These are phyloP conservation scores for Populus nigra DNA, from an alignment of 345 rosid species.

Conservation along the genomic window DNA sequence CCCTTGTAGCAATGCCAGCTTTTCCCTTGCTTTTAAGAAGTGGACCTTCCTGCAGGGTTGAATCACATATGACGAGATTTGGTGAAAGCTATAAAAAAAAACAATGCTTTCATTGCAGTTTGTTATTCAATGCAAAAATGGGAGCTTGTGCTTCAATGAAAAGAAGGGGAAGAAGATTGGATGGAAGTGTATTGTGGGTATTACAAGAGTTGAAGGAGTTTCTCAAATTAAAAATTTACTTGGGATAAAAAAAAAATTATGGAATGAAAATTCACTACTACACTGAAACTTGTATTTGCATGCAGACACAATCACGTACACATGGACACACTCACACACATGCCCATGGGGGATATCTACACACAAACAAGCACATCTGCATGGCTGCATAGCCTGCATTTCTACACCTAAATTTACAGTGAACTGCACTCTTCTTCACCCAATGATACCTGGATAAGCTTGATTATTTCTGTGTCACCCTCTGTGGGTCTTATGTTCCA, in stretches of 20 bases:
- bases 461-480: neutral
- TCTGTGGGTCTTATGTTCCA: neutral
- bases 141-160: neutral
- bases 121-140: neutral
- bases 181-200: neutral
- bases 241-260: neutral
- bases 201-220: neutral
- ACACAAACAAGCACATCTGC: neutral
- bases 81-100: slow-evolving; percentile 6
- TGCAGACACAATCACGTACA: no score
- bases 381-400: neutral
- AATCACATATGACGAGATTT: slow-evolving; percentile 11
- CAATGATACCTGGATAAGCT: neutral
- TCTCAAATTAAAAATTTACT: neutral
- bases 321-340: no score
- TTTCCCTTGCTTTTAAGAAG: slow-evolving; percentile 87
- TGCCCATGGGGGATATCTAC: neutral
- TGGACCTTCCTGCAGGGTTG: slow-evolving; percentile 73
- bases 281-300: neutral
- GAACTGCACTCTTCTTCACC: neutral
- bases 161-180: neutral
- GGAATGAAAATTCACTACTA: neutral
- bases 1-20: slow-evolving; percentile 67
- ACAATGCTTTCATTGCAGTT: neutral
- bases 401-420: neutral